Base-by-base conservation (phyloP, 1,139 yeast species). In the Yamadazyma epiphylla region DNA sequence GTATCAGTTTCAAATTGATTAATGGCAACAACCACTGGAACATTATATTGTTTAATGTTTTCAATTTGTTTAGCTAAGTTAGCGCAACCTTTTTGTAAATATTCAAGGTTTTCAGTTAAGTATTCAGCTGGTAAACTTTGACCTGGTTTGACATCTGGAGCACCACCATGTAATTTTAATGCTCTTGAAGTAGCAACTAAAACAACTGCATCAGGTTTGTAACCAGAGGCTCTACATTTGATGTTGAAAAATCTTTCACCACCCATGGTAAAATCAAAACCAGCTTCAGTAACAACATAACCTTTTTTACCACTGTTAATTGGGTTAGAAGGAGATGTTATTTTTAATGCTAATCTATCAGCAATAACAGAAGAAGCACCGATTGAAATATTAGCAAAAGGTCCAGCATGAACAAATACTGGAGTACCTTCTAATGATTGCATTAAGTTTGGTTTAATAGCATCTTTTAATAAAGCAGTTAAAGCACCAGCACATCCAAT, bases 201-300 rank as follows among this genome's bases (percentile, higher is more conserved):
- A 20, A 83, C 88, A 31, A 82, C 85, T 22, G 79, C 74, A 51
- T 82, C 80, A 16, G 94, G 94, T 37, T 68, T 65, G 40, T 77
- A 62, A 2, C 87, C 89, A 25, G 86, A 78, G 6, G 87, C 68
- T 57, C 91, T 75, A 49, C 89, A 80, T 60, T 83, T 83, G 53
- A 83, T 82, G 58, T 82, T 80, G 60, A 80, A 75, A 57, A 82
- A 82, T 55, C 94, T 70, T 63, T 83, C 94, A 47, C 94, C 94
- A 45, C 94, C 94, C 94, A 83, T 83, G 25, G 91, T 81, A 58
- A 83, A 83, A 55, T 83, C 94, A 51, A 83, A 83, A 27, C 94
- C 94, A 13, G 91, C 91, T 56, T 83, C 94, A 26, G 94, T 83
- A 30, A 83, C 81, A 32, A 83, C 94, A 44, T 70, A 83, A 33